A percentile compares a stretch with the other conserved stretches of the same genome.
These are phyloP conservation scores for Coniferiporia sulphurascens DNA, from an alignment of 1,284 basidiomycete genomes.

Conservation along the genomic window DNA sequence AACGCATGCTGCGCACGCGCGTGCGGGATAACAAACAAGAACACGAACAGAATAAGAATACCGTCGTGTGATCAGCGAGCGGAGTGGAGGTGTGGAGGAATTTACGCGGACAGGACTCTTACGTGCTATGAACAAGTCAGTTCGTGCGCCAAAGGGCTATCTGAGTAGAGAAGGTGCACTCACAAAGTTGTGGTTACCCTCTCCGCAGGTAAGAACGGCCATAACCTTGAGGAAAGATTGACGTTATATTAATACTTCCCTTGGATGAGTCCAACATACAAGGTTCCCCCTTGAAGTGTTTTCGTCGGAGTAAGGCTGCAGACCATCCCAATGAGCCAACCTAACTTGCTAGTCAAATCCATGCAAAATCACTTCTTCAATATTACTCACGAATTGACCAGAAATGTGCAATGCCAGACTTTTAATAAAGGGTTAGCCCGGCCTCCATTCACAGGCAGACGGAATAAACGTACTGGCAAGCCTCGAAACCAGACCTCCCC, in stretches of 20 bases:
- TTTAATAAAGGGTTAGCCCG: background rate
- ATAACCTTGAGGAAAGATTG: constrained; percentile 41
- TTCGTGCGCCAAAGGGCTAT: background rate
- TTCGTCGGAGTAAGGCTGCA: constrained; percentile 76
- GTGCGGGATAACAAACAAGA: background rate
- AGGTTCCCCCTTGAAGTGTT: constrained; percentile 72
- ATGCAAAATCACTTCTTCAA: background rate
- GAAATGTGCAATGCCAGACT: constrained; percentile 79
- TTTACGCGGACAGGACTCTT: constrained; percentile 3
- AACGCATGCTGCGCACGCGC: constrained; percentile 58
- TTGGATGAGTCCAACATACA: constrained; percentile 32
- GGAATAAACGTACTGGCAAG: constrained; percentile 45
- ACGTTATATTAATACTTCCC: background rate
- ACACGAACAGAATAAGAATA: constrained; percentile 23
- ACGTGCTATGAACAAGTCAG: constrained; percentile 14
- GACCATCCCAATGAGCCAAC: constrained; percentile 73
- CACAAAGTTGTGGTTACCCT: constrained; percentile 78
- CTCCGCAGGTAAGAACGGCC: constrained; percentile 67
- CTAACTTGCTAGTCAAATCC: constrained; percentile 27
- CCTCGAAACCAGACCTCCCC: constrained; percentile 60
- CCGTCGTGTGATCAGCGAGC: too few relatives aligned
- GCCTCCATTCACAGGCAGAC: background rate
- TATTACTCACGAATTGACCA: constrained; percentile 65
- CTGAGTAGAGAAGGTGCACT: constrained; percentile 22
- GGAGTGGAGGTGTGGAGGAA: constrained; percentile 19